A percentile compares a stretch with the other conserved stretches of the same genome.
Conservation (phyloP, 129 eudicot genomes). For the Sambucus nigra region DNA sequence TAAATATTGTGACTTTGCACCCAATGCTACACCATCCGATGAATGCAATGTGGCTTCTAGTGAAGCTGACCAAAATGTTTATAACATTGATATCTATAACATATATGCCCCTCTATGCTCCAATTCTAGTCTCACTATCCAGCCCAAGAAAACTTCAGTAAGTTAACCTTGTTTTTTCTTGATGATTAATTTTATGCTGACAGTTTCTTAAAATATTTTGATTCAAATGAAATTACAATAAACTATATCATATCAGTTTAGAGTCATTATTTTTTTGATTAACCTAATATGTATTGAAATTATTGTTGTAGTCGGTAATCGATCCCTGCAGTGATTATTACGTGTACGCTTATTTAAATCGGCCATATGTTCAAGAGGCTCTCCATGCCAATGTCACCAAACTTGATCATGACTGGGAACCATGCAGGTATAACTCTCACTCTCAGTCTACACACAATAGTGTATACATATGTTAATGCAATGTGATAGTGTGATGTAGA, state of each 20-base stretch:
- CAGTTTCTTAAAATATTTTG: too few relatives aligned
- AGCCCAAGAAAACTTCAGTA: conserved; percentile 55
- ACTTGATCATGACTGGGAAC: conserved; percentile 54
- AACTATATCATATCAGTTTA: too few relatives aligned
- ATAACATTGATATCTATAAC: conserved; percentile 49
- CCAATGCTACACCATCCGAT: conserved; percentile 27
- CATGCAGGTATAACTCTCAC: conserved; percentile 56
- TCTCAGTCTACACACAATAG: background rate
- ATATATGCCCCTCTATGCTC: conserved; percentile 69
- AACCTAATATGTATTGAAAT: background rate
- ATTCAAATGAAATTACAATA: too few relatives aligned
- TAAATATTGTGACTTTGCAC: conserved; percentile 56
- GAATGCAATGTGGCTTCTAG: conserved; percentile 34
- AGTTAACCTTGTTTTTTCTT: conserved; percentile 3
- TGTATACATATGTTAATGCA: too few relatives aligned
- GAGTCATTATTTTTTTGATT: too few relatives aligned
- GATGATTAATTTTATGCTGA: too few relatives aligned
- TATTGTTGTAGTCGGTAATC: conserved; percentile 25
- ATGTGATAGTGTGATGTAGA: too few relatives aligned
- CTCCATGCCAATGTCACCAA: conserved; percentile 80
- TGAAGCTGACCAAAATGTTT: conserved; percentile 17
- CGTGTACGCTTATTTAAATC: conserved; percentile 54
- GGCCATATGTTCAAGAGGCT: conserved; percentile 74
- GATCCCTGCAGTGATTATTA: conserved; percentile 74
- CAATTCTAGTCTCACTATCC: conserved; percentile 39